These are phyloP conservation scores for Rhodotorula taiwanensis DNA, from an alignment of 768 basidiomycete species.

Conservation along the genomic window DNA sequence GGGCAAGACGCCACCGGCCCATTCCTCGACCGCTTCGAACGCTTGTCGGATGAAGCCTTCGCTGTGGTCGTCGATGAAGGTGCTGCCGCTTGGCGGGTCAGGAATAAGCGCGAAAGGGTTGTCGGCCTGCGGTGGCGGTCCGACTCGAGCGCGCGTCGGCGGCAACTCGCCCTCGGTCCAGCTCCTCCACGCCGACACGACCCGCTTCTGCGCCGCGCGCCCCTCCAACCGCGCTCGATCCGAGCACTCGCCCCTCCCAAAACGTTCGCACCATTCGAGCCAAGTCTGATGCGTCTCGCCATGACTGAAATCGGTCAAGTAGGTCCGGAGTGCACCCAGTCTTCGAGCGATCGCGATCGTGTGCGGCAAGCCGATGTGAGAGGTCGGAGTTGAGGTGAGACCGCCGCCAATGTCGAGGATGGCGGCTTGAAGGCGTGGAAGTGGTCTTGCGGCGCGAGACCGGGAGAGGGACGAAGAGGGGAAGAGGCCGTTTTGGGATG, in stretches of 20 bases:
- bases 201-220: background rate
- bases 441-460: background rate
- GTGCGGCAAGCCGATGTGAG: constrained; percentile 30
- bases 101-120: constrained; percentile 10
- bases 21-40: constrained; percentile 25
- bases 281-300: constrained; percentile 10
- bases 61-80: background rate
- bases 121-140: background rate
- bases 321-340: constrained; percentile 11
- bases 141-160: background rate
- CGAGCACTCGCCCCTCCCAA: background rate
- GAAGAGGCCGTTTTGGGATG: constrained; percentile 10
- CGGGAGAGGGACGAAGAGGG: background rate
- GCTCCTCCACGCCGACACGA: background rate
- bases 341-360: constrained; percentile 16
- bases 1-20: constrained; percentile 8
- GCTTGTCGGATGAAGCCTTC: constrained; percentile 18
- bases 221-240: too few species aligned
- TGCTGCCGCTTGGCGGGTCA: too few species aligned
- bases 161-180: too few species aligned
- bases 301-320: constrained; percentile 26
- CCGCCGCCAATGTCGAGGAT: constrained; percentile 17
- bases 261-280: background rate
- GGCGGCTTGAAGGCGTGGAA: constrained; percentile 20
- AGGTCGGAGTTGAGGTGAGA: background rate